Evolutionary conservation across 108 stramenopile species (phyloP).

Genomic region (Fistulifera pelliculosa): DNA sequence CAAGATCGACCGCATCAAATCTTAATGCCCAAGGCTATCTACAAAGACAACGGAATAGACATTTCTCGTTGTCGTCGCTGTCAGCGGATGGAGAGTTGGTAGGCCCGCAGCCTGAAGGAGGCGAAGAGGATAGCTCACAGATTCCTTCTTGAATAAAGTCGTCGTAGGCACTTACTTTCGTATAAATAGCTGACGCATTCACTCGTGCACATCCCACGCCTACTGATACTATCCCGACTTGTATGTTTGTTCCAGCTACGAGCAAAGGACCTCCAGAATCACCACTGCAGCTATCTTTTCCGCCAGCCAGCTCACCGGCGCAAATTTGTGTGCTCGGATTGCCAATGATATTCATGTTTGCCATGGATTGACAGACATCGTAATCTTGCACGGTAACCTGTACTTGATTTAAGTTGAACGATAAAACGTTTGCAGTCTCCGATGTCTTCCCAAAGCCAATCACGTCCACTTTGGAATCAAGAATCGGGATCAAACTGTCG

Average conservation of each 20-base stretch:
- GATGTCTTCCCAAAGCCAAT: neutral
- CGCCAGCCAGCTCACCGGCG: neutral
- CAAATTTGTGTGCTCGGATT: neutral
- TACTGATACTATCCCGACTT: neutral
- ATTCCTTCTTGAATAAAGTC: no score
- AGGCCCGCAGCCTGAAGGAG: no score
- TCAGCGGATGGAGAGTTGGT: no score
- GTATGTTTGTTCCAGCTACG: neutral
- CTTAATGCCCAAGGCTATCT: no score
- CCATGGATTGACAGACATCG: neutral
- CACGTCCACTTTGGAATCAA: neutral
- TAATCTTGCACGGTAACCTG: neutral
- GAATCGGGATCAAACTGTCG: neutral
- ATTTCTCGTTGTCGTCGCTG: no score
- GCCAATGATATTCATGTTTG: neutral
- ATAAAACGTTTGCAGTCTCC: neutral
- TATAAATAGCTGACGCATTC: slow-evolving; percentile 18
- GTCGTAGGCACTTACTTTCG: no score
- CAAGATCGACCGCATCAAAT: no score
- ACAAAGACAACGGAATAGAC: no score
- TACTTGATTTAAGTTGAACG: neutral
- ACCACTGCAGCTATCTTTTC: slow-evolving; percentile 1
- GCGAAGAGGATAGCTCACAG: no score
- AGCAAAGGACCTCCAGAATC: slow-evolving; percentile 1
- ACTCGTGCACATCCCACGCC: neutral